Conservation (phyloP, 2,329 filamentous ascomycete genomes). For the Verruconis gallopava region DNA sequence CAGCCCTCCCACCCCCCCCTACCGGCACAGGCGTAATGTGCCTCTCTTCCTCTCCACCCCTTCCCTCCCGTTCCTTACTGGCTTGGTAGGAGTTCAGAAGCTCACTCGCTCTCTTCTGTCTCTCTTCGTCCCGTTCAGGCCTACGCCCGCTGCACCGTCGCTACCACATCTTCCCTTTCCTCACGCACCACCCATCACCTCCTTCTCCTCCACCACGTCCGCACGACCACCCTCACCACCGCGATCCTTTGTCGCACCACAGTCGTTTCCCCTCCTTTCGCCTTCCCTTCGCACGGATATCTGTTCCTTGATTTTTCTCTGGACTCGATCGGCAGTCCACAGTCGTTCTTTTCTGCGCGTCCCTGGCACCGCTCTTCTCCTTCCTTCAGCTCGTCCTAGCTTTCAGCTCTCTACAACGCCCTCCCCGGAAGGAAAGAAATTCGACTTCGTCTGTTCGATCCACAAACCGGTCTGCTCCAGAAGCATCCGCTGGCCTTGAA, state of each 20-base stretch:
- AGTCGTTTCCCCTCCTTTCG: neutral
- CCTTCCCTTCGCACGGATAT: neutral
- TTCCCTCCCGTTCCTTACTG: no score
- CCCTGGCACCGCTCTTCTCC: neutral
- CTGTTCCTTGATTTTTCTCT: neutral
- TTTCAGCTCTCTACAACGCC: no score
- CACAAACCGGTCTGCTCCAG: neutral
- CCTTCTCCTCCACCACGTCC: no score
- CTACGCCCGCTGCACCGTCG: no score
- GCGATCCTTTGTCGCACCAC: neutral
- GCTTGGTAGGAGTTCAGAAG: no score
- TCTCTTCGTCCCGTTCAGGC: no score
- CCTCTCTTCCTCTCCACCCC: no score
- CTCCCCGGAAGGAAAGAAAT: no score
- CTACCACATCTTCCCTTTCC: neutral
- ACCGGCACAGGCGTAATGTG: no score
- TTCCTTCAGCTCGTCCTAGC: neutral
- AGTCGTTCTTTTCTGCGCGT: neutral
- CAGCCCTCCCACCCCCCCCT: no score
- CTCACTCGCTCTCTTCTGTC: no score
- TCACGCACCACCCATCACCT: neutral
- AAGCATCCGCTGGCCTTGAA: neutral
- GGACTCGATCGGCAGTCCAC: neutral
- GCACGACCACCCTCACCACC: no score
- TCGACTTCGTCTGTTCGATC: neutral